Base-by-base conservation (phyloP, 1,284 basidiomycete genomes). In the Marasmius tenuissimus region DNA sequence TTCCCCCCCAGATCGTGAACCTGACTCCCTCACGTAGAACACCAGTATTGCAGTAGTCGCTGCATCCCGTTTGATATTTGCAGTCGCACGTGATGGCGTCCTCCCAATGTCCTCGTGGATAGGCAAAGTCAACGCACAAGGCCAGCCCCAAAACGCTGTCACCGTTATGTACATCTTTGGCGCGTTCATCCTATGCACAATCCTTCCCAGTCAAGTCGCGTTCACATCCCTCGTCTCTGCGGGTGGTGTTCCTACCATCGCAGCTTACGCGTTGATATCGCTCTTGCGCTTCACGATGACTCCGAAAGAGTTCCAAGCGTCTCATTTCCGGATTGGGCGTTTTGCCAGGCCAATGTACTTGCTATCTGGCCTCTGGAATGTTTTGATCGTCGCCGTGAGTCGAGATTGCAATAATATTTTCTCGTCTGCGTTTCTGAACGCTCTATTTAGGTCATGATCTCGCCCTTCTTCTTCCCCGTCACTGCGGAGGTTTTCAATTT, bases 1-100 rank as follows among this genome's bases (percentile, higher is more conserved):
- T 33, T 16, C 58, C 34, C 38, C 27, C 58, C 22, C 33, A 33
- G 35, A 49, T 50, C 35, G 38, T 50, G 3, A 59, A 33, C 34
- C 18, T 33, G 35, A 33, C 33, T 4, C 3, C 38, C 49, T n/a
- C 55, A 12, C 14, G 16, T 69, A 93, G 89, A 94, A 92, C 73
- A 93, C 92, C 0, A 92, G 88, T 66, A 84, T 94, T 45, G 84
- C 90, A 16, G 86, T 95, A 61, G 91, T 94, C 33, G 93, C 93
- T 3, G 85, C 93, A 12, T 94, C 92, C 14, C 86, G 93, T 6
- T 82, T 96, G 38, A 82, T 96, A 49, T 95, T 91, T 67, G 93
- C 93, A 14, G 90, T 96, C 56, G 93, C 93, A 18, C 88, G 93
- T 60, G 93, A 96, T 67, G 93, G 93, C 37, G 92, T 95, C 0